Base-by-base conservation (phyloP, 306 rosid genomes). In the Carpinus fangiana region DNA sequence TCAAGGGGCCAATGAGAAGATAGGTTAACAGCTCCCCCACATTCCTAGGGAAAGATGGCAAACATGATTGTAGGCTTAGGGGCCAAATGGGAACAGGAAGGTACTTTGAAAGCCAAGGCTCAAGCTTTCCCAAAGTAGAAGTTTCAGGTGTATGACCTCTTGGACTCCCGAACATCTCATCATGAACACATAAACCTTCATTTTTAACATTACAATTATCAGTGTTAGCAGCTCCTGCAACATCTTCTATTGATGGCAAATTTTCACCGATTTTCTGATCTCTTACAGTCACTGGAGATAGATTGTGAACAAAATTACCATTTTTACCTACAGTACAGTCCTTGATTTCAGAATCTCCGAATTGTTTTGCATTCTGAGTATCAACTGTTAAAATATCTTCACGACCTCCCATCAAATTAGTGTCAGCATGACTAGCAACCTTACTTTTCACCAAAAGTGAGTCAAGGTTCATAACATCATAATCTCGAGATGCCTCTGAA, bases 1-100 rank as follows among this genome's bases (percentile, higher is more conserved):
- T 87, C 85, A 92, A 46, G 78, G 87, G 65, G 79, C 77, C 83
- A 72, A 77, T 74, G 64, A 90, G 71, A 73, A 79, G 77, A 84
- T 65, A 13, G 75, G 84, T 78, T 65, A 89, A 81, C 56, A 76
- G 75, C 80, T 82, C 86, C 81, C 79, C 87, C 38, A 85, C 75
- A 78, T 84, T 80, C 81, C 80, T 88, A 47, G 88, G 55, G 74
- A 86, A 53, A 17, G 87, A 79, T 38, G 84, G 76, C 66, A 88
- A 74, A 74, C 85, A 82, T 73, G 76, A 88, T 81, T 84, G 84
- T 81, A 75, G 61, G 64, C 72, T 78, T 75, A 80, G 61, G 21
- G 86, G 84, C 84, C 84, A 88, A 69, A 79, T 82, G 56, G 85
- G 78, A 82, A 74, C 74, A 70, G 79, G 83, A 78, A 72, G 66